phyloP scores from a whole-genome alignment of 108 stramenopile species.

The Skeletonema tropicum region DNA sequence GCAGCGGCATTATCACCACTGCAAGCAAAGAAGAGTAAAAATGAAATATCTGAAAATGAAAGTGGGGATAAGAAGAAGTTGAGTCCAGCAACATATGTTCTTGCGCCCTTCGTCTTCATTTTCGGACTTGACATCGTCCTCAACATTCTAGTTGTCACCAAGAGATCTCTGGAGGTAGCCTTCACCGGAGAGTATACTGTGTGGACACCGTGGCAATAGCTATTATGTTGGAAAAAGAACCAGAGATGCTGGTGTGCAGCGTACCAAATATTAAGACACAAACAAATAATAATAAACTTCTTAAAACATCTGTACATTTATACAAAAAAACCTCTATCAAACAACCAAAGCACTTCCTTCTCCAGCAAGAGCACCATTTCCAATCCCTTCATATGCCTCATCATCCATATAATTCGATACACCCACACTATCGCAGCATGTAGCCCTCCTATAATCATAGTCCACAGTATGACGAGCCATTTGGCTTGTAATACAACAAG shows the following conservation, averaged over 20 bases:
- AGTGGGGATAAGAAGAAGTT: constrained; percentile 21
- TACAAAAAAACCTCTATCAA: neutral
- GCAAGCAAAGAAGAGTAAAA: neutral
- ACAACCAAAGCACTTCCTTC: constrained; percentile 41
- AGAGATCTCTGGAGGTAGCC: constrained; percentile 51
- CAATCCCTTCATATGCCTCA: constrained; percentile 44
- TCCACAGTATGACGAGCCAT: constrained; percentile 86
- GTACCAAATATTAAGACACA: too few species aligned
- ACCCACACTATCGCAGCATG: constrained; percentile 62
- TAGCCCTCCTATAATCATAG: constrained; percentile 72
- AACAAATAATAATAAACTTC: neutral
- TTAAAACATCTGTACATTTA: neutral
- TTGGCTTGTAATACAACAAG: constrained; percentile 71
- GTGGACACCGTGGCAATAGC: constrained; percentile 8
- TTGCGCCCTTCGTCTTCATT: constrained; percentile 50
- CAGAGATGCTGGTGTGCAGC: neutral
- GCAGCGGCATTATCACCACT: neutral
- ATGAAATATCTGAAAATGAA: neutral
- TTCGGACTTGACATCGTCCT: constrained; percentile 58
- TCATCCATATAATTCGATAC: constrained; percentile 54
- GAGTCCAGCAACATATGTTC: constrained; percentile 53
- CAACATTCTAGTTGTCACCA: constrained; percentile 55
- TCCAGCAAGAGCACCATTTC: neutral
- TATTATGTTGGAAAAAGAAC: too few species aligned
- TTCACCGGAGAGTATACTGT: constrained; percentile 12